A percentile compares a stretch with the other conserved stretches of the same genome.
Evolutionary conservation across 768 basidiomycete genomes (phyloP).

Genomic region (Boletus bicolor): DNA sequence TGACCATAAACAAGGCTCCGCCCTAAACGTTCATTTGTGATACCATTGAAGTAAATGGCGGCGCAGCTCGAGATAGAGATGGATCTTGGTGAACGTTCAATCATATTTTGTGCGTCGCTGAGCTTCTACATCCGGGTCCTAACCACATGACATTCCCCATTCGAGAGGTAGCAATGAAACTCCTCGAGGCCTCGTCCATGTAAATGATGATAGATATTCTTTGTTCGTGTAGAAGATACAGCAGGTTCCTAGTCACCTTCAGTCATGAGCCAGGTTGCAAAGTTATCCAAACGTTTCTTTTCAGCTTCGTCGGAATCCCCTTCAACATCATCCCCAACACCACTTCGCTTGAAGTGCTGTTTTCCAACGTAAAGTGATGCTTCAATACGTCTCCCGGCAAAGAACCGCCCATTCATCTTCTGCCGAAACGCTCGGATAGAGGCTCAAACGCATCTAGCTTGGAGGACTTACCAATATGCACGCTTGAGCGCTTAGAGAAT

Average conservation of each 20-base stretch:
- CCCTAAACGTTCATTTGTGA: too few relatives aligned
- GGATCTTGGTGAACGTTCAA: too few relatives aligned
- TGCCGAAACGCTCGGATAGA: constrained; percentile 28
- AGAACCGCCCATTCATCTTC: constrained; percentile 96
- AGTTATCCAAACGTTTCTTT: constrained; percentile 81
- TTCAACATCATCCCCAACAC: constrained; percentile 58
- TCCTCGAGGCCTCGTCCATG: neutral
- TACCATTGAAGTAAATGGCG: too few relatives aligned
- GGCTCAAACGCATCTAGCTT: neutral
- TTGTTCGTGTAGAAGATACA: neutral
- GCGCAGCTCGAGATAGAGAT: too few relatives aligned
- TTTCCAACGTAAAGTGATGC: constrained; percentile 81
- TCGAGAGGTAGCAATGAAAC: neutral
- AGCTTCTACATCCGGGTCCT: too few relatives aligned
- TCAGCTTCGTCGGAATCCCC: constrained; percentile 72
- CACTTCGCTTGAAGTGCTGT: constrained; percentile 77
- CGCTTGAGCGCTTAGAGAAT: constrained; percentile 88
- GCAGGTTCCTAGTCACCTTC: constrained; percentile 57
- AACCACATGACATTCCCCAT: neutral
- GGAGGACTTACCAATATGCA: constrained; percentile 69
- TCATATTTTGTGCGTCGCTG: too few relatives aligned
- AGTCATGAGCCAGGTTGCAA: constrained; percentile 81
- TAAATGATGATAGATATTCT: neutral
- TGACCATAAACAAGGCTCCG: too few relatives aligned
- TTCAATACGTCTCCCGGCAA: constrained; percentile 78